A percentile compares a stretch with the other conserved stretches of the same genome.
Evolutionary conservation across 345 rosid genomes (phyloP).

Genomic region (Moringa oleifera): DNA sequence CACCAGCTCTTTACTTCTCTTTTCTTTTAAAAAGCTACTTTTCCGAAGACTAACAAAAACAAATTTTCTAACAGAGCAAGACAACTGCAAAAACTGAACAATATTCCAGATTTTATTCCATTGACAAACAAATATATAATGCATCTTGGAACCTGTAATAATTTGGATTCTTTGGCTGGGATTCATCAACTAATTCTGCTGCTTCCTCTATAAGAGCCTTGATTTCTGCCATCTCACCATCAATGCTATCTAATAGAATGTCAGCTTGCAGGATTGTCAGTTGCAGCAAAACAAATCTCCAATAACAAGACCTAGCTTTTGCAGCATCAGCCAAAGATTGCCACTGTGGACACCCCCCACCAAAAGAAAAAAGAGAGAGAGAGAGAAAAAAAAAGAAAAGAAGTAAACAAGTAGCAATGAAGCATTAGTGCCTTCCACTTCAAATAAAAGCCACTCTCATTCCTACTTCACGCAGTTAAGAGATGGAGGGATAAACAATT

Average conservation of each 20-base stretch:
- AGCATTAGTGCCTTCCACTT: no score
- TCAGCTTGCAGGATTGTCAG: slow-evolving; percentile 68
- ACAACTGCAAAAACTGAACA: background rate
- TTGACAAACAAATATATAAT: no score
- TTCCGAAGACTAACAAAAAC: no score
- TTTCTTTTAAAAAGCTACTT: no score
- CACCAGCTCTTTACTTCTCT: no score
- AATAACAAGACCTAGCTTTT: slow-evolving; percentile 62
- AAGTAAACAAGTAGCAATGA: background rate
- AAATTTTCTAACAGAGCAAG: no score
- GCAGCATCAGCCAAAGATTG: slow-evolving; percentile 78
- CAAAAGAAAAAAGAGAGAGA: slow-evolving; percentile 11
- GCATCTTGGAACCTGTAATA: slow-evolving; percentile 64
- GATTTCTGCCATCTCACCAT: slow-evolving; percentile 67
- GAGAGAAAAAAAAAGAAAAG: background rate
- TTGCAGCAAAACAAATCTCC: slow-evolving; percentile 89
- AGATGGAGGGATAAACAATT: no score
- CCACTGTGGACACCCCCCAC: slow-evolving; percentile 51
- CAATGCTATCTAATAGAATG: slow-evolving; percentile 42
- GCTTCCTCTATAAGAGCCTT: slow-evolving; percentile 90
- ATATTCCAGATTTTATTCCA: background rate
- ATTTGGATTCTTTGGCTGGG: slow-evolving; percentile 66
- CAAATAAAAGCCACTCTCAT: no score
- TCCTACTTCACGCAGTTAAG: no score
- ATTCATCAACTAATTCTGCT: slow-evolving; percentile 88